phyloP scores from a whole-genome alignment of 805 yeast genomes.

The Suhomyces vadensis region DNA sequence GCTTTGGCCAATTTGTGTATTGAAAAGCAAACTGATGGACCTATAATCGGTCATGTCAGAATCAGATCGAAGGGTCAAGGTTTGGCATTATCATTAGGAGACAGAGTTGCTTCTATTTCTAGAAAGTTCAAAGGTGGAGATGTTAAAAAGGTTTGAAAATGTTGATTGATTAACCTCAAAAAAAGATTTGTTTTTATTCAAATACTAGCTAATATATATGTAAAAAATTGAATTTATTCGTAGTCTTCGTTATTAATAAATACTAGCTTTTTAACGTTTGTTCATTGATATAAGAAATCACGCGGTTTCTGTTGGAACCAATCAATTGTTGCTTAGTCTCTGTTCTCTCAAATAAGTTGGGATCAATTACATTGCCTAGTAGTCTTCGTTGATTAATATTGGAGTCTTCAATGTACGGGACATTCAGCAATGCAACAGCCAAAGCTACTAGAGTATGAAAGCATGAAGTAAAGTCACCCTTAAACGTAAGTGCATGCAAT shows the following conservation, averaged over 20 bases:
- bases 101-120: slow-evolving; percentile 83
- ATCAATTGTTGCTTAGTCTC: slow-evolving; percentile 7
- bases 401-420: slow-evolving; percentile 11
- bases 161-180: background rate
- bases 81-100: slow-evolving; percentile 91
- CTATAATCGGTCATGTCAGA: slow-evolving; percentile 90
- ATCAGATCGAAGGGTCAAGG: slow-evolving; percentile 98
- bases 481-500: background rate
- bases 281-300: background rate
- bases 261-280: background rate
- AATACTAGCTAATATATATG: background rate
- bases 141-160: slow-evolving; percentile 7
- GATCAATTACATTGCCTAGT: slow-evolving; percentile 14
- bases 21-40: slow-evolving; percentile 74
- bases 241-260: background rate
- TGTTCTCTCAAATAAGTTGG: slow-evolving; percentile 10
- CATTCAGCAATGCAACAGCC: background rate
- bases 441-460: background rate
- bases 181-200: background rate
- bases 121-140: slow-evolving; percentile 38
- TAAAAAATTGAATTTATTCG: background rate
- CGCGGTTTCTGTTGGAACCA: slow-evolving; percentile 4
- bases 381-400: slow-evolving; percentile 6
- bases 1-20: slow-evolving; percentile 94
- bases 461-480: background rate